Evolutionary conservation across 2,329 filamentous ascomycete species (phyloP).

Genomic region (Blastomyces silverae): DNA sequence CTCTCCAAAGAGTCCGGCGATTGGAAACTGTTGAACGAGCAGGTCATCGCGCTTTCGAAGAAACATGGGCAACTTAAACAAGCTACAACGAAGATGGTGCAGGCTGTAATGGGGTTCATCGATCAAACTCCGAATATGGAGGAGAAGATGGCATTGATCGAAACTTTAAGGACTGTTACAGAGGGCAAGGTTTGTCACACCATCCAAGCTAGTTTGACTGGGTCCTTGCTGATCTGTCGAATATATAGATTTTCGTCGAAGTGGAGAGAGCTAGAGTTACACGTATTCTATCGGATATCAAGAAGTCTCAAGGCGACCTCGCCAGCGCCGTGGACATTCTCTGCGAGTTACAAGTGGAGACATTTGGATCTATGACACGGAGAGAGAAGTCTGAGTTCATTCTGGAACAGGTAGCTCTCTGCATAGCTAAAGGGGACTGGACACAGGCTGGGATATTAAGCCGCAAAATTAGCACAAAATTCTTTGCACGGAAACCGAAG

Average conservation of each 20-base stretch:
- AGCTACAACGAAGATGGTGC: conserved; percentile 98
- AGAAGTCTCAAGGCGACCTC: conserved; percentile 89
- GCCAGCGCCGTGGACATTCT: conserved; percentile 85
- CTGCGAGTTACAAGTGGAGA: conserved; percentile 97
- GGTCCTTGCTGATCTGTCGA: conserved; percentile 15
- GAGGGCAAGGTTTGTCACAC: conserved; percentile 68
- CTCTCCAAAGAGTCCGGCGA: conserved; percentile 89
- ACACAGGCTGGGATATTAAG: conserved; percentile 88
- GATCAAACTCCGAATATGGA: conserved; percentile 78
- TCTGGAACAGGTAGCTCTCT: conserved; percentile 84
- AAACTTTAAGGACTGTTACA: conserved; percentile 90
- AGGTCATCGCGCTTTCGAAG: conserved; percentile 92
- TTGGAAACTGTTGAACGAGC: conserved; percentile 93
- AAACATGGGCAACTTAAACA: conserved; percentile 99
- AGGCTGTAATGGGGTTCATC: conserved; percentile 87
- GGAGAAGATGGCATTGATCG: conserved; percentile 86
- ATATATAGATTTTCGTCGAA: conserved; percentile 84
- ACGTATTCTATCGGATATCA: conserved; percentile 92
- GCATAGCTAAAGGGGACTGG: conserved; percentile 94
- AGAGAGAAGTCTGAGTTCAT: conserved; percentile 99
- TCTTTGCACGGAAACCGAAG: conserved; percentile 83
- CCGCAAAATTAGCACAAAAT: conserved; percentile 94
- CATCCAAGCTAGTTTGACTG: not conserved
- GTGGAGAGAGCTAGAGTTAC: conserved; percentile 95
- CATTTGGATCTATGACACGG: conserved; percentile 94